These are phyloP conservation scores for Pleodorina starrii DNA, from an alignment of 139 green algal species.

Conservation along the genomic window DNA sequence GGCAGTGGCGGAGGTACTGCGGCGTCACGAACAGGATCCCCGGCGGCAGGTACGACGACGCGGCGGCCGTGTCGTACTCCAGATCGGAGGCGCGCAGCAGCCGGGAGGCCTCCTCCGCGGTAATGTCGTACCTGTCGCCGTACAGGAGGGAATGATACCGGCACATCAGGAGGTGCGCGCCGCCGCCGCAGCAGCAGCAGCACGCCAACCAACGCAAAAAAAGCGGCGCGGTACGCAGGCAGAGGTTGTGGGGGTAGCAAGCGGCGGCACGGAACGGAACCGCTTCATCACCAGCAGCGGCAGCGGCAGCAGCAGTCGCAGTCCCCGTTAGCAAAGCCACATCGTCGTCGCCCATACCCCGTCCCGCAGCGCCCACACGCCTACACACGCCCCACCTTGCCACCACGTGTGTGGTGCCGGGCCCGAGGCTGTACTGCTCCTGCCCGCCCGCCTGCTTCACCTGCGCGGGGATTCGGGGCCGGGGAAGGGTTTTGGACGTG, in stretches of 20 bases:
- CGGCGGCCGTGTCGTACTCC: not conserved
- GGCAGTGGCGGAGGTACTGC: not conserved
- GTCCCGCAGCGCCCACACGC: too few species aligned
- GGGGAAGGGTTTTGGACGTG: not conserved
- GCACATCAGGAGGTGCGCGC: too few species aligned
- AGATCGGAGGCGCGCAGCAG: not conserved
- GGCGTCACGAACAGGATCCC: conserved; percentile 39
- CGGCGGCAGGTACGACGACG: not conserved
- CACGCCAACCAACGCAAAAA: too few species aligned
- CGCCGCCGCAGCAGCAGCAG: too few species aligned
- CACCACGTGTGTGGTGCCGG: conserved; percentile 28
- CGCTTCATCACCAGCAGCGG: too few species aligned
- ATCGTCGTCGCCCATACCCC: too few species aligned
- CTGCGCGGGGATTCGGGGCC: not conserved
- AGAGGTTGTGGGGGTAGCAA: too few species aligned
- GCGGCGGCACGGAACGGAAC: too few species aligned
- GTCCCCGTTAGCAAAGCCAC: too few species aligned
- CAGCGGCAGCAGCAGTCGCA: too few species aligned
- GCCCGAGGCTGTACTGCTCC: conserved; percentile 19
- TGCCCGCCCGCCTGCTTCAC: conserved; percentile 21
- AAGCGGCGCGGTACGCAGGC: too few species aligned
- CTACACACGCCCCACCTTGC: conserved; percentile 4
- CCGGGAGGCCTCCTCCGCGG: not conserved
- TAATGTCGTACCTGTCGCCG: conserved; percentile 11
- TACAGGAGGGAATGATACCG: too few species aligned